Evolutionary conservation across 2,329 filamentous ascomycete genomes (phyloP).

Genomic region (Elsinoe perseae): DNA sequence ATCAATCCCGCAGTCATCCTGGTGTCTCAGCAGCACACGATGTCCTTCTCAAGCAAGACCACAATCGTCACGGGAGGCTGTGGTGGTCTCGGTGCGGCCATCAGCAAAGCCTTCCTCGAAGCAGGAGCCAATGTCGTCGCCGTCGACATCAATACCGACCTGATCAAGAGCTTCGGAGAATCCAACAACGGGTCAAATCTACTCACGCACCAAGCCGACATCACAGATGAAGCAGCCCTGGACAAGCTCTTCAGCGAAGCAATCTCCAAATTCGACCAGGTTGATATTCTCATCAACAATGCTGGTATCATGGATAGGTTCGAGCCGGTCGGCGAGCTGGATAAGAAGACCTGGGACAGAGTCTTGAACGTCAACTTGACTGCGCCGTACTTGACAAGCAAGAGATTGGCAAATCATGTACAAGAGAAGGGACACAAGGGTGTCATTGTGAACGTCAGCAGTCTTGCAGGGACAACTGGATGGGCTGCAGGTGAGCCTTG

Average conservation of each 20-base stretch:
- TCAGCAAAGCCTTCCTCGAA: conserved; percentile 27
- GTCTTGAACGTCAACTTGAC: conserved; percentile 52
- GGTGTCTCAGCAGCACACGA: background rate
- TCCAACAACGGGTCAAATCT: conserved; percentile 22
- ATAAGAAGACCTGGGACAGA: conserved; percentile 44
- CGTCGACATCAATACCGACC: conserved; percentile 30
- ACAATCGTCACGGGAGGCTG: conserved; percentile 30
- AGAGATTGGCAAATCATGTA: conserved; percentile 44
- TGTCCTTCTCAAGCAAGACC: conserved; percentile 23
- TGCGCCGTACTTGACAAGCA: conserved; percentile 46
- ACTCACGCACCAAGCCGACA: conserved; percentile 32
- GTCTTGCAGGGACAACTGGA: conserved; percentile 40
- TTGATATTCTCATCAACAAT: conserved; percentile 45
- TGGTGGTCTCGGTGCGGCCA: conserved; percentile 30
- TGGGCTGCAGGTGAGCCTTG: conserved; percentile 34
- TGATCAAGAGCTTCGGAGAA: conserved; percentile 26
- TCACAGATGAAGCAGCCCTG: conserved; percentile 32
- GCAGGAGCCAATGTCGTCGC: conserved; percentile 31
- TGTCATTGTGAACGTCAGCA: conserved; percentile 48
- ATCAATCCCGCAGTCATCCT: background rate
- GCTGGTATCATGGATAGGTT: conserved; percentile 53
- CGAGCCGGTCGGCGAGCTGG: conserved; percentile 43
- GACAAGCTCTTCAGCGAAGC: conserved; percentile 33
- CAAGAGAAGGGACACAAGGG: conserved; percentile 39
- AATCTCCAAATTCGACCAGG: conserved; percentile 35